phyloP scores from a whole-genome alignment of 2,329 filamentous ascomycete species.

The Ophiostoma tasmaniense region DNA sequence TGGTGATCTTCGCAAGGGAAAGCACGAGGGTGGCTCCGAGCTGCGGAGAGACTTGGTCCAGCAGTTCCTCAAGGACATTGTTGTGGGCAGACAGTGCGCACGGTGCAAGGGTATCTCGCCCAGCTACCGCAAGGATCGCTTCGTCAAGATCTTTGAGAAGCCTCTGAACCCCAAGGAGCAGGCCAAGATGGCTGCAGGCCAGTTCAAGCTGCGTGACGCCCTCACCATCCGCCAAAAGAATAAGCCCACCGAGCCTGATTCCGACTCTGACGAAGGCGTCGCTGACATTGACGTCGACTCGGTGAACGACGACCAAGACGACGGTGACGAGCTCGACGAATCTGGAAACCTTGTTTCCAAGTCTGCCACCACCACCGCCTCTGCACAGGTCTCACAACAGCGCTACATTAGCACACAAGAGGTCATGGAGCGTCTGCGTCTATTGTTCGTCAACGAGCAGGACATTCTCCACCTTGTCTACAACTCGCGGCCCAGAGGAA shows the following conservation, averaged over 20 bases:
- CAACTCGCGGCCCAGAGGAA: slow-evolving; percentile 57
- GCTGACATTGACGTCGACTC: slow-evolving; percentile 51
- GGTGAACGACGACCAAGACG: slow-evolving; percentile 28
- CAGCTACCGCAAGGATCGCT: slow-evolving; percentile 78
- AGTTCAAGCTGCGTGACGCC: slow-evolving; percentile 62
- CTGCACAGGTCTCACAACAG: slow-evolving; percentile 40
- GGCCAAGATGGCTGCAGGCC: slow-evolving; percentile 63
- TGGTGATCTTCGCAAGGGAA: slow-evolving; percentile 49
- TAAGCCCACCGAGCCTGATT: not conserved
- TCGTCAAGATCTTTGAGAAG: slow-evolving; percentile 89
- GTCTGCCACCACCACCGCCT: slow-evolving; percentile 22
- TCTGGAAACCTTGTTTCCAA: slow-evolving; percentile 51
- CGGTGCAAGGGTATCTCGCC: slow-evolving; percentile 64
- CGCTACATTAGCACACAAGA: slow-evolving; percentile 76
- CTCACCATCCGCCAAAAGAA: slow-evolving; percentile 5
- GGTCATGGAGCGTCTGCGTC: slow-evolving; percentile 66
- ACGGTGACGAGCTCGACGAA: slow-evolving; percentile 37
- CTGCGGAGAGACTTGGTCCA: slow-evolving; percentile 69
- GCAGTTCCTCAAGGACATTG: slow-evolving; percentile 69
- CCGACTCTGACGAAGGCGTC: slow-evolving; percentile 54
- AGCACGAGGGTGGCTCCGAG: slow-evolving; percentile 77
- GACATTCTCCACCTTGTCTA: slow-evolving; percentile 82
- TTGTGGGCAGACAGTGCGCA: slow-evolving; percentile 59
- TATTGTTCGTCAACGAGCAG: slow-evolving; percentile 80
- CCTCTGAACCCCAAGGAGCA: slow-evolving; percentile 65